Percentiles rank a stretch among this genome's conserved stretches.
Evolutionary conservation across 331 rosid genomes (phyloP).

Genomic region (Arachis monticola): DNA sequence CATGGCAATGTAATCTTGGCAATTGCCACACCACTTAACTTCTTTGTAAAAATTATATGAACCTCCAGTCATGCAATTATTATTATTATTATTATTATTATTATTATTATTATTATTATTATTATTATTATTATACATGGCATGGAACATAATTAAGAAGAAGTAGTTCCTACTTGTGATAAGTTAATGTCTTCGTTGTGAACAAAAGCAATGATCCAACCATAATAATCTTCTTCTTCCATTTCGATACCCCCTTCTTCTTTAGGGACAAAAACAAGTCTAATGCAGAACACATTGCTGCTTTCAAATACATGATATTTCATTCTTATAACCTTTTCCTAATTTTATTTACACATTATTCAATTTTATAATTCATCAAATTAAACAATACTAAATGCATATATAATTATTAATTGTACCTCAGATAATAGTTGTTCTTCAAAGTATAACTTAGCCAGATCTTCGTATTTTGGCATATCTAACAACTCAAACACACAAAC

Average conservation of each 20-base stretch:
- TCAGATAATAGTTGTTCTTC: slow-evolving; percentile 25
- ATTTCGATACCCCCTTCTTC: slow-evolving; percentile 29
- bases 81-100: too few species aligned
- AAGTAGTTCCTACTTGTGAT: slow-evolving; percentile 51
- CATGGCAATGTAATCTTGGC: slow-evolving; percentile 56
- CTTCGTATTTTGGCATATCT: slow-evolving; percentile 53
- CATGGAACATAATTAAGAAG: too few species aligned
- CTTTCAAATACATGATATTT: slow-evolving; percentile 59
- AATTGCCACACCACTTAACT: slow-evolving; percentile 48
- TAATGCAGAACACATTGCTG: slow-evolving; percentile 48
- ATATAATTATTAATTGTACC: too few species aligned
- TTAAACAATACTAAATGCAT: neutral
- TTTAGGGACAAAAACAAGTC: slow-evolving; percentile 53
- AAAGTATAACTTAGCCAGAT: slow-evolving; percentile 55
- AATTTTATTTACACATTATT: neutral
- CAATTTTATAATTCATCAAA: neutral
- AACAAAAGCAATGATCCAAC: slow-evolving; percentile 75
- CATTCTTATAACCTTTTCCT: slow-evolving; percentile 42
- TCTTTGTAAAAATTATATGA: slow-evolving; percentile 49
- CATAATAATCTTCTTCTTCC: slow-evolving; percentile 63
- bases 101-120: too few species aligned
- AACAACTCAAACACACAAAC: neutral
- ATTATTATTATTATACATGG: too few species aligned
- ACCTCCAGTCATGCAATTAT: slow-evolving; percentile 27
- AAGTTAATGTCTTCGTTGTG: slow-evolving; percentile 68